A percentile compares a stretch with the other conserved stretches of the same genome.
Evolutionary conservation across 2,329 filamentous ascomycete genomes (phyloP).

Genomic region (Metarhizium sp.): DNA sequence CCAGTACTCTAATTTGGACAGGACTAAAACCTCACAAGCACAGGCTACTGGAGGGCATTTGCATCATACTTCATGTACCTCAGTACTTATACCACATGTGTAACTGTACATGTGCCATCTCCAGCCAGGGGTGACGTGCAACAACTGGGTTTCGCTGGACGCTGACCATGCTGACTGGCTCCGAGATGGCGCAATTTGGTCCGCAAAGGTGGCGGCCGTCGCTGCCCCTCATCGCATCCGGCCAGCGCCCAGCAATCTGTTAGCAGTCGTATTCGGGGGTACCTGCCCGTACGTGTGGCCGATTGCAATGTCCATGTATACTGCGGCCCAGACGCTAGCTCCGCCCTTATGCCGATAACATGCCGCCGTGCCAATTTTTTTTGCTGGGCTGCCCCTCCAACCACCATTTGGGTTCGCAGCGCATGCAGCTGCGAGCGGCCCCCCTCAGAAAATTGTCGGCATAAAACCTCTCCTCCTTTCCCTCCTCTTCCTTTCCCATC

Average conservation of each 20-base stretch:
- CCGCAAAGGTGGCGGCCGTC: background rate
- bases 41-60: no score
- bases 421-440: background rate
- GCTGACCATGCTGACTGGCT: background rate
- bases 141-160: no score
- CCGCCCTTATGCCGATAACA: background rate
- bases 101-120: no score
- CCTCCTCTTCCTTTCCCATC: slow-evolving; percentile 1
- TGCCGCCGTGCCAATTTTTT: background rate
- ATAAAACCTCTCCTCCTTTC: slow-evolving; percentile 9
- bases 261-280: slow-evolving; percentile 3
- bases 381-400: slow-evolving; percentile 5
- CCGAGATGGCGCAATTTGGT: slow-evolving; percentile 7
- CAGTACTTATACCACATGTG: no score
- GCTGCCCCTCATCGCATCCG: slow-evolving; percentile 1
- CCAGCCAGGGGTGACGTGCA: no score
- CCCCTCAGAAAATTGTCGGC: slow-evolving; percentile 2
- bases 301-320: background rate
- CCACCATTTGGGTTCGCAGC: background rate
- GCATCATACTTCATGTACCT: no score
- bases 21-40: no score
- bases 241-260: background rate
- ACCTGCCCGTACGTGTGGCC: background rate
- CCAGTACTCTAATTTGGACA: no score
- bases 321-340: background rate